Percentiles rank a stretch among this genome's conserved stretches.
phyloP scores from a whole-genome alignment of 371 early-diverging fungal genomes.

The Mortierella sp. region DNA sequence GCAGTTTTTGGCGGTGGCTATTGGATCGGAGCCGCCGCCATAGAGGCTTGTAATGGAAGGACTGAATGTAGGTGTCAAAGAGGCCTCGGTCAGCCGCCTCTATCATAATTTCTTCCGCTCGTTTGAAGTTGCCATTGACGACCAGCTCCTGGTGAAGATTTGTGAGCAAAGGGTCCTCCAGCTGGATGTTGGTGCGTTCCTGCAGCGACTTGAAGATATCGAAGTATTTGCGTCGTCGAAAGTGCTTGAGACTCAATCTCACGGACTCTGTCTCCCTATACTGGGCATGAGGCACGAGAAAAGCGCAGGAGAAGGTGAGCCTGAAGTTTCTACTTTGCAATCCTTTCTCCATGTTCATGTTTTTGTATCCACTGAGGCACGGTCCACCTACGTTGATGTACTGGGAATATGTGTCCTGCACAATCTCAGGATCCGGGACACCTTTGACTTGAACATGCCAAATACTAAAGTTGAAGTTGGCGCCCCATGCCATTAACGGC shows the following conservation, averaged over 20 bases:
- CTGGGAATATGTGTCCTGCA: slow-evolving; percentile 69
- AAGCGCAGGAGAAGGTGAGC: not conserved
- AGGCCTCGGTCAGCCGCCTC: slow-evolving; percentile 67
- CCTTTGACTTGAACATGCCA: slow-evolving; percentile 95
- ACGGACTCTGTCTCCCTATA: slow-evolving; percentile 83
- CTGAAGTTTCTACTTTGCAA: too few relatives aligned
- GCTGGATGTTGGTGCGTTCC: slow-evolving; percentile 64
- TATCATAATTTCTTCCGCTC: slow-evolving; percentile 74
- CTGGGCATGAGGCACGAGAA: slow-evolving; percentile 31
- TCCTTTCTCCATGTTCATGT: not conserved
- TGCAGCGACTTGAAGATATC: slow-evolving; percentile 78
- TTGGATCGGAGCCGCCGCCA: slow-evolving; percentile 73
- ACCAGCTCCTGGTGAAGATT: slow-evolving; percentile 78
- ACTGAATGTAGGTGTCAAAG: slow-evolving; percentile 76
- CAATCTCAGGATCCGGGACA: slow-evolving; percentile 68
- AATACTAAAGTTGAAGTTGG: slow-evolving; percentile 94
- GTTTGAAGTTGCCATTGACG: slow-evolving; percentile 75
- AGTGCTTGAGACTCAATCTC: slow-evolving; percentile 88
- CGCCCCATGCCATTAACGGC: slow-evolving; percentile 90
- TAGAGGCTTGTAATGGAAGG: slow-evolving; percentile 71
- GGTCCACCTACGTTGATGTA: slow-evolving; percentile 69
- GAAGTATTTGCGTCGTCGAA: slow-evolving; percentile 82
- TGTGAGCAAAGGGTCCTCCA: slow-evolving; percentile 87
- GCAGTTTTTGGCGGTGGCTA: slow-evolving; percentile 28
- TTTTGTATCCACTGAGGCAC: too few relatives aligned